Evolutionary conservation across 2,329 filamentous ascomycete genomes (phyloP).

Genomic region (Talaromyces sp.): DNA sequence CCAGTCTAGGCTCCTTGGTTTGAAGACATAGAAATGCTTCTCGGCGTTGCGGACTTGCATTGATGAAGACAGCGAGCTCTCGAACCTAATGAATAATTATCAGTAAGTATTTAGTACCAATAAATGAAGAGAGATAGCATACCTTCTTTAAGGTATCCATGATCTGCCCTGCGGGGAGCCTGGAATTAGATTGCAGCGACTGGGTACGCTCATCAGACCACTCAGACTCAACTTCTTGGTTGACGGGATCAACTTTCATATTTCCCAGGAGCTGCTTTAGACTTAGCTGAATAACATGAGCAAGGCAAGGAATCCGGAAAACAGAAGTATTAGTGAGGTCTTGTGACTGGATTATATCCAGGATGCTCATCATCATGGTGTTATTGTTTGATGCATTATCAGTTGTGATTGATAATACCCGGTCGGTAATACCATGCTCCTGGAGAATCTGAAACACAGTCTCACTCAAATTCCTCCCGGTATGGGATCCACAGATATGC

Average conservation of each 20-base stretch:
- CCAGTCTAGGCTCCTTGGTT: constrained; percentile 1
- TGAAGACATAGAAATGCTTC: constrained; percentile 11
- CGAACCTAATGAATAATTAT: too few relatives aligned
- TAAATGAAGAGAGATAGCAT: too few relatives aligned
- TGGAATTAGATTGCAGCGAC: too few relatives aligned
- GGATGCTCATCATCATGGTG: background rate
- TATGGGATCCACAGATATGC: background rate
- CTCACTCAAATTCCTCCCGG: too few relatives aligned
- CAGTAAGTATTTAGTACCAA: too few relatives aligned
- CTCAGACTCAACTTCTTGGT: too few relatives aligned
- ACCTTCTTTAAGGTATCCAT: too few relatives aligned
- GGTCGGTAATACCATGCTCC: background rate
- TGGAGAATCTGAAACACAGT: background rate
- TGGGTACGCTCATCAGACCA: too few relatives aligned
- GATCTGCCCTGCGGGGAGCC: too few relatives aligned
- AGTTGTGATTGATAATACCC: background rate
- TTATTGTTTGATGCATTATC: background rate
- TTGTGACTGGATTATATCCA: background rate
- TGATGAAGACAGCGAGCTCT: constrained; percentile 9
- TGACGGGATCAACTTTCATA: too few relatives aligned
- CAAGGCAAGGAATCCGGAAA: background rate
- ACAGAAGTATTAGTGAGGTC: background rate
- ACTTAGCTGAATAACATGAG: background rate
- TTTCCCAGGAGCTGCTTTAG: background rate
- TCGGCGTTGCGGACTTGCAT: constrained; percentile 5